Conservation (phyloP, 306 rosid genomes). For the Mucuna pruriens region DNA sequence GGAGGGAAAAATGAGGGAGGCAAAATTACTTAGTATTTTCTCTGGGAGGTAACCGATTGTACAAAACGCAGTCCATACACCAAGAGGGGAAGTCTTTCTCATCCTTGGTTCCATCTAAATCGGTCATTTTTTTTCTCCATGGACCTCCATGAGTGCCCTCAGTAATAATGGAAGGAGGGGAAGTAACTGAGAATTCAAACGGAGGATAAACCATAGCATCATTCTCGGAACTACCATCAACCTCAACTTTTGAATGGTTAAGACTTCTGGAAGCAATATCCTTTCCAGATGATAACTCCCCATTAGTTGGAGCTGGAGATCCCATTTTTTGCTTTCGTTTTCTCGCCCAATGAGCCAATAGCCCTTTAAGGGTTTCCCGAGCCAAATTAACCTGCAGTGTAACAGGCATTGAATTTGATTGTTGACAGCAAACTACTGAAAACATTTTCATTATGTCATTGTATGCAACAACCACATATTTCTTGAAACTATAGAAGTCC, state of each 20-base stretch:
- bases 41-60: conserved; percentile 87
- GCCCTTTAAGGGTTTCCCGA: conserved; percentile 89
- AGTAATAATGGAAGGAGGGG: conserved; percentile 82
- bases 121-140: conserved; percentile 85
- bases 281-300: conserved; percentile 70
- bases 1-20: conserved; percentile 24
- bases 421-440: conserved; percentile 23
- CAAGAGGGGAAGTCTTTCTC: conserved; percentile 86
- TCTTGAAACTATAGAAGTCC: conserved; percentile 21
- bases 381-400: conserved; percentile 75
- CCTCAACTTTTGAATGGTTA: conserved; percentile 71
- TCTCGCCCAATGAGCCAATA: conserved; percentile 75
- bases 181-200: conserved; percentile 73
- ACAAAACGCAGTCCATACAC: conserved; percentile 84
- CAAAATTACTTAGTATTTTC: conserved; percentile 82
- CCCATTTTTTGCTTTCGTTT: conserved; percentile 69
- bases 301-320: conserved; percentile 63
- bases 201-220: conserved; percentile 84
- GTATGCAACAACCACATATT: conserved; percentile 23
- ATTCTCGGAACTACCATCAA: conserved; percentile 68
- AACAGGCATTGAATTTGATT: conserved; percentile 25
- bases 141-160: conserved; percentile 93
- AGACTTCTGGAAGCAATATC: conserved; percentile 62
- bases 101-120: conserved; percentile 83
- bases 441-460: conserved; percentile 16